Base-by-base conservation (phyloP, 108 stramenopile species). In the Nannochloropsis gaditana region DNA sequence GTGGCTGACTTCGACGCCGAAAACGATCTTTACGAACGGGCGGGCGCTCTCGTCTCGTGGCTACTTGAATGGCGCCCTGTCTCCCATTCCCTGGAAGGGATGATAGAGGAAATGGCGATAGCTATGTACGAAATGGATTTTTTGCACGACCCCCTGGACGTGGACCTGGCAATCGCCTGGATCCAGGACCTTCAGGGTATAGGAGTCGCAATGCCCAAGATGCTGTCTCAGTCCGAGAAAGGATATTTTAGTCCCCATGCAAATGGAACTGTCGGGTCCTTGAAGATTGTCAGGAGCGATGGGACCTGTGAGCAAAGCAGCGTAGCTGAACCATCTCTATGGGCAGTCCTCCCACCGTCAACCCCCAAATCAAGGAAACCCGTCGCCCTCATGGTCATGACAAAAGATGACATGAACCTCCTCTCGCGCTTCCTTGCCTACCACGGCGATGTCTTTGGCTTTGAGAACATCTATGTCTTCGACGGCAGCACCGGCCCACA, bases 1-100 rank as follows among this genome's bases (percentile, higher is more conserved):
- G 80, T 92, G 45, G 93, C 87, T 41, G 93, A 93, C 83, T 88
- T 92, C 80, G 59, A 90, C 41, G 91, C 92, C 2, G 93, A 92
- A 82, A 41, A 79, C 11, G 88, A 90, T 47, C 90, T 93, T 19
- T 93, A 93, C 86, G 82, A 85, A 43, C 88, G 87, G 50, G 86
- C 85, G 15, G 84, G 85, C 9, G 82, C 84, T 44, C 80, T 93
- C 44, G 83, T 92, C 4, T 80, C 86, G 43, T 91, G 92, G 82
- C 88, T 93, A 59, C 6, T 44, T 6, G 79, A 45, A 9, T 91
- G 90, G 88, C 85, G 83, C 9, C 42, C 42, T 47, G 47, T 84
- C 10, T 42, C 45, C 19, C 31, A 89, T 31, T 31, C 84, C 42
- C 9, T 84, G 43, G 89, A 84, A 59, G 85, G 44, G 9, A 41